phyloP scores from a whole-genome alignment of 2,329 filamentous ascomycete genomes.

The Didymella exigua region DNA sequence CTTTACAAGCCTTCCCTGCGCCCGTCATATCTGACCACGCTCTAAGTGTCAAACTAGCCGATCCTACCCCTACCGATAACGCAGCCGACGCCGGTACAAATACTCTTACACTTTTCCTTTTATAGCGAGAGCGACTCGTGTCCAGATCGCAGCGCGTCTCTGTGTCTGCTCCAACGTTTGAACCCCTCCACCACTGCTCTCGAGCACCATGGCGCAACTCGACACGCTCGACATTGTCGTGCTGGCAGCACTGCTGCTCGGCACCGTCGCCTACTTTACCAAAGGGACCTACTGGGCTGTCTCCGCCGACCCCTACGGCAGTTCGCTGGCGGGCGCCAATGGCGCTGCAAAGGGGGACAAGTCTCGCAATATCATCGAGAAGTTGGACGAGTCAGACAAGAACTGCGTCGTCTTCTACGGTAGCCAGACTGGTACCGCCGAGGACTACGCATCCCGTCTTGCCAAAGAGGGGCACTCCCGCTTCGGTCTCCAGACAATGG shows the following conservation, averaged over 20 bases:
- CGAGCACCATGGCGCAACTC: slow-evolving; percentile 81
- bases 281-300: slow-evolving; percentile 95
- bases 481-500: slow-evolving; percentile 97
- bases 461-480: slow-evolving; percentile 97
- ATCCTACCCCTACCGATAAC: slow-evolving; percentile 17
- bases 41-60: slow-evolving; percentile 5
- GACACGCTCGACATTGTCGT: slow-evolving; percentile 95
- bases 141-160: slow-evolving; percentile 25
- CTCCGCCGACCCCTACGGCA: slow-evolving; percentile 85
- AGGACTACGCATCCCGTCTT: slow-evolving; percentile 94
- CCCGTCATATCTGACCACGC: slow-evolving; percentile 1
- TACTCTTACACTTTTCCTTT: slow-evolving; percentile 37
- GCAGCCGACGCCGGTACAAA: slow-evolving; percentile 30
- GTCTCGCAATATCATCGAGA: slow-evolving; percentile 91
- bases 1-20: background rate
- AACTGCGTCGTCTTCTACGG: slow-evolving; percentile 99
- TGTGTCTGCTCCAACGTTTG: slow-evolving; percentile 14
- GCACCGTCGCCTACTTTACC: slow-evolving; percentile 93
- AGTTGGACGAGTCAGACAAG: slow-evolving; percentile 93
- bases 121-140: slow-evolving; percentile 30
- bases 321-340: slow-evolving; percentile 69
- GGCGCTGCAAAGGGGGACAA: slow-evolving; percentile 76
- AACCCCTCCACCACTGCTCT: slow-evolving; percentile 16
- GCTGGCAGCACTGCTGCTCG: slow-evolving; percentile 81
- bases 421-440: slow-evolving; percentile 96